phyloP scores from a whole-genome alignment of 441 rosid species.

The Manihot esculenta region DNA sequence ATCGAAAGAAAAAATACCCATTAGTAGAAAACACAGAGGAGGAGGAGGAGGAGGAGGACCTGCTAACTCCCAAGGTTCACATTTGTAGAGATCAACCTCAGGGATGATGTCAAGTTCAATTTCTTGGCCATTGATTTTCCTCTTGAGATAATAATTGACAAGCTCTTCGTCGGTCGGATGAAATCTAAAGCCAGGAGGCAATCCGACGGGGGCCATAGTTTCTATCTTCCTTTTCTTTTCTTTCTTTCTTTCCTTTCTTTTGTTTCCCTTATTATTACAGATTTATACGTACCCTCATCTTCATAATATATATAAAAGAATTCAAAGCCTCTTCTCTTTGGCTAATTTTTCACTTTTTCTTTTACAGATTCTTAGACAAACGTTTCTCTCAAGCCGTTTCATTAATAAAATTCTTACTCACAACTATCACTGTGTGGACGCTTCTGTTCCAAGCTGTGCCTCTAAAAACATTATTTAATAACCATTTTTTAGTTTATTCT shows the following conservation, averaged over 20 bases:
- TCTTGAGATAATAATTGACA: constrained; percentile 84
- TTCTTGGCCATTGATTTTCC: constrained; percentile 75
- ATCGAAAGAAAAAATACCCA: no score
- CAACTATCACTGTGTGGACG: neutral
- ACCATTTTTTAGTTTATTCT: no score
- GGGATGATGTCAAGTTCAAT: constrained; percentile 94
- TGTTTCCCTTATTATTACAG: neutral
- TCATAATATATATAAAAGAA: constrained; percentile 29
- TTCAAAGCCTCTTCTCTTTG: constrained; percentile 36
- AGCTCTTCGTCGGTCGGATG: constrained; percentile 95
- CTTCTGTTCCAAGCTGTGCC: constrained; percentile 13
- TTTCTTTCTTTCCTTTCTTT: neutral
- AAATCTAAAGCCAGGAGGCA: constrained; percentile 90
- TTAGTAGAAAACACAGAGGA: neutral
- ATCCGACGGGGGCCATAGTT: constrained; percentile 78
- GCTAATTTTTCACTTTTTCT: constrained; percentile 38
- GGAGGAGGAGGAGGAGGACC: constrained; percentile 35
- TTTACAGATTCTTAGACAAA: constrained; percentile 67
- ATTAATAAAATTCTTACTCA: neutral
- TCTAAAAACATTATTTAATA: neutral
- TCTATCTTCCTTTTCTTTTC: neutral
- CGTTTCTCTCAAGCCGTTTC: constrained; percentile 53
- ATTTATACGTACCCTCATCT: neutral
- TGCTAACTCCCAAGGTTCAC: constrained; percentile 94
- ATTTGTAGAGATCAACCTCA: constrained; percentile 94